phyloP scores from a whole-genome alignment of 129 eudicot genomes.

The Glebionis coronaria region DNA sequence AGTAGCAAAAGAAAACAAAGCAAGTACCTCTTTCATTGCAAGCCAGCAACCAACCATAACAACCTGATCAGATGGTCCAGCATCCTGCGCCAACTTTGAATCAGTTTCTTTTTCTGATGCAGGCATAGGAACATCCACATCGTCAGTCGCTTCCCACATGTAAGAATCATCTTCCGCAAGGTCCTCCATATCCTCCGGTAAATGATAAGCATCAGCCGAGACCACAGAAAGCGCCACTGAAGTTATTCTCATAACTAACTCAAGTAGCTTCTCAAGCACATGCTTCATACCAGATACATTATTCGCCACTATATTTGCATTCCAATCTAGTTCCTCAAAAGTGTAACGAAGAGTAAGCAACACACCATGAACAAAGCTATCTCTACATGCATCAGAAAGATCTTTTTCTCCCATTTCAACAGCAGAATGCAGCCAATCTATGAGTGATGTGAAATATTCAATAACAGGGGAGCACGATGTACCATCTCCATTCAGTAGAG shows the following conservation, averaged over 20 bases:
- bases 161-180: slow-evolving; percentile 59
- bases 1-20: slow-evolving; percentile 10
- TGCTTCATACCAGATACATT: slow-evolving; percentile 55
- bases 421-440: slow-evolving; percentile 74
- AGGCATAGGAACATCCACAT: slow-evolving; percentile 30
- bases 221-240: slow-evolving; percentile 96
- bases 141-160: slow-evolving; percentile 43
- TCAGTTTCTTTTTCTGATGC: slow-evolving; percentile 35
- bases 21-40: slow-evolving; percentile 97
- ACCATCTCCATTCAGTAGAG: slow-evolving; percentile 27
- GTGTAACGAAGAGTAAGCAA: slow-evolving; percentile 83
- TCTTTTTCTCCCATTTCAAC: slow-evolving; percentile 90
- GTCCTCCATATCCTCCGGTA: slow-evolving; percentile 89
- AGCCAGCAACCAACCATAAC: slow-evolving; percentile 99
- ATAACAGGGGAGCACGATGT: slow-evolving; percentile 49
- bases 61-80: slow-evolving; percentile 78
- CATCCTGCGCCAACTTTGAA: slow-evolving; percentile 39
- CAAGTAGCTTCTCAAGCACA: slow-evolving; percentile 69
- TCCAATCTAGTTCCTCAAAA: slow-evolving; percentile 93
- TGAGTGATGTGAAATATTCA: slow-evolving; percentile 55
- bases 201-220: slow-evolving; percentile 87
- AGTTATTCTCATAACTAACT: slow-evolving; percentile 78
- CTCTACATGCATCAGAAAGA: slow-evolving; percentile 90
- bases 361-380: slow-evolving; percentile 95
- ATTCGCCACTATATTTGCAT: slow-evolving; percentile 40